Evolutionary conservation across 805 yeast genomes (phyloP).

Genomic region (Priceomyces medius): DNA sequence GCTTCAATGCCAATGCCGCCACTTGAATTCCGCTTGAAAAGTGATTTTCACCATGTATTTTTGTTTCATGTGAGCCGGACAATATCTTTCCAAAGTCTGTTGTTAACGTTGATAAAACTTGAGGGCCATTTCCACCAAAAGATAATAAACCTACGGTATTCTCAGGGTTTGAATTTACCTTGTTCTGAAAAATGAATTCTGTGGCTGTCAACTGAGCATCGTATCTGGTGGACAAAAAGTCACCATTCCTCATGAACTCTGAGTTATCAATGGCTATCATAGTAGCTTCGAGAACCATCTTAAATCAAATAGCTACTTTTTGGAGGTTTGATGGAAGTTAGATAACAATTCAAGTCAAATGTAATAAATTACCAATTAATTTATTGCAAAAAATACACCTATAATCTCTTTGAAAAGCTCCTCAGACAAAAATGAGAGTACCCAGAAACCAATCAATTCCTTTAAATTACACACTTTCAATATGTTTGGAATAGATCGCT

Average conservation of each 20-base stretch:
- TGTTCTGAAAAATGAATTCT: slow-evolving; percentile 79
- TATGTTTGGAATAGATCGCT: neutral
- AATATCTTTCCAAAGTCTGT: slow-evolving; percentile 82
- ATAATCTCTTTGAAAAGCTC: neutral
- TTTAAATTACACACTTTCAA: neutral
- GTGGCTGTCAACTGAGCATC: slow-evolving; percentile 92
- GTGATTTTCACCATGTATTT: slow-evolving; percentile 65
- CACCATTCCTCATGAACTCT: slow-evolving; percentile 95
- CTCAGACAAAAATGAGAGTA: neutral
- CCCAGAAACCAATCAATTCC: neutral
- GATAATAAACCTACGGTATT: slow-evolving; percentile 89
- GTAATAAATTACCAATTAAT: neutral
- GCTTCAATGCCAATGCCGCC: slow-evolving; percentile 87
- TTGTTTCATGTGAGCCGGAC: slow-evolving; percentile 77
- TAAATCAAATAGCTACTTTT: slow-evolving; percentile 10
- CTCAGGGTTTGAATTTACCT: slow-evolving; percentile 88
- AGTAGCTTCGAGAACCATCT: slow-evolving; percentile 93
- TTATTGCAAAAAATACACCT: slow-evolving; percentile 3
- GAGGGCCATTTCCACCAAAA: slow-evolving; percentile 80
- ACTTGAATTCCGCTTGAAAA: slow-evolving; percentile 86
- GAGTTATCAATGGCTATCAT: slow-evolving; percentile 95
- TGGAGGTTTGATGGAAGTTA: neutral
- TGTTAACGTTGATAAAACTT: slow-evolving; percentile 86
- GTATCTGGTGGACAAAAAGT: slow-evolving; percentile 81
- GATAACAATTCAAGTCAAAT: neutral